Percentiles rank a stretch among this genome's conserved stretches.
Evolutionary conservation across 495 filamentous ascomycete genomes (phyloP).

Genomic region (Xylaria acuta): DNA sequence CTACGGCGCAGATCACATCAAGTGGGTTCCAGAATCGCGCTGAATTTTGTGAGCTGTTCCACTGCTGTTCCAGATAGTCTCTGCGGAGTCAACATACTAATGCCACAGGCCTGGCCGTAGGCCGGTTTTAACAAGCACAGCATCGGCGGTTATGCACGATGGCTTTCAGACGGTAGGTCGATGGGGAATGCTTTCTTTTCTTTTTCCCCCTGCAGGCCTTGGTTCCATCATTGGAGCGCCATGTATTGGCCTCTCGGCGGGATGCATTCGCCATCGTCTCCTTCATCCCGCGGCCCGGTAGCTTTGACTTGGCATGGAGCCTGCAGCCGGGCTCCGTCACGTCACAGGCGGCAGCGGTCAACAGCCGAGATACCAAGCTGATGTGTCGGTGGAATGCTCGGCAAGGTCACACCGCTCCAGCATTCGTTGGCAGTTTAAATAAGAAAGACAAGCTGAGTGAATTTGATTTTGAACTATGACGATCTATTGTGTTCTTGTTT

Average conservation of each 20-base stretch:
- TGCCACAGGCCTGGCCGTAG: background rate
- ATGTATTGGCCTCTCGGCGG: background rate
- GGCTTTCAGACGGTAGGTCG: background rate
- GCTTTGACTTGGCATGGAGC: background rate
- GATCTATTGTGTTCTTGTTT: background rate
- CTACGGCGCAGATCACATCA: background rate
- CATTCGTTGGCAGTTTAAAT: background rate
- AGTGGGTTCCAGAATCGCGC: background rate
- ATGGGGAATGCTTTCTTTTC: background rate
- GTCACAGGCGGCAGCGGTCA: background rate
- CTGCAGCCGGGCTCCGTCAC: background rate
- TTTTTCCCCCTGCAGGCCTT: background rate
- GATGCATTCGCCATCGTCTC: background rate
- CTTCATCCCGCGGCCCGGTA: background rate
- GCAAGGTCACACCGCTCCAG: background rate
- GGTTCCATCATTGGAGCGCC: background rate
- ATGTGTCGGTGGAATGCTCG: background rate
- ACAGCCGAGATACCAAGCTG: background rate
- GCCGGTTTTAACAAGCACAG: slow-evolving; percentile 7
- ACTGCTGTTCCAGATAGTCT: background rate
- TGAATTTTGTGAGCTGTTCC: background rate
- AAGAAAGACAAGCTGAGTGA: background rate
- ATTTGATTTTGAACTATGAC: background rate
- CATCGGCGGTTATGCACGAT: slow-evolving; percentile 2
- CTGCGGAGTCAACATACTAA: background rate